These are phyloP conservation scores for Tephrocybe sp. DNA, from an alignment of 768 basidiomycete genomes.

Conservation along the genomic window DNA sequence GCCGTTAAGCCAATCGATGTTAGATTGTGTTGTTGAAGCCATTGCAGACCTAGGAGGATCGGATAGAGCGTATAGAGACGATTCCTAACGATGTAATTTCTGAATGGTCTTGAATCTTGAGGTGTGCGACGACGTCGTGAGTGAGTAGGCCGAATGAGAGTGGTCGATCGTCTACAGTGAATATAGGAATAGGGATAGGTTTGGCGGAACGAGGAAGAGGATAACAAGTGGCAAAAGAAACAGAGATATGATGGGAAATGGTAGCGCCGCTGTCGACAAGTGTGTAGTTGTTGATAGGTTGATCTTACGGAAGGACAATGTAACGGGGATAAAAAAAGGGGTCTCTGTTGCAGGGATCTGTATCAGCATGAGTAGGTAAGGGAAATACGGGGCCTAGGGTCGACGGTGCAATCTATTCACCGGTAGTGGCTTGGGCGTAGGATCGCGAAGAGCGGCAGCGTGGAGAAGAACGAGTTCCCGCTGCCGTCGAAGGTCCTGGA, in stretches of 20 bases:
- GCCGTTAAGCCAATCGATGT: slow-evolving; percentile 28
- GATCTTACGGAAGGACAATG: slow-evolving; percentile 28
- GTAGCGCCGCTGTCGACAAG: slow-evolving; percentile 36
- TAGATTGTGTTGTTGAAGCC: slow-evolving; percentile 33
- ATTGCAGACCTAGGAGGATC: slow-evolving; percentile 33
- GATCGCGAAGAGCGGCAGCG: slow-evolving; percentile 4
- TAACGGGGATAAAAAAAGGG: slow-evolving; percentile 29
- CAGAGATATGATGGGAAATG: slow-evolving; percentile 33
- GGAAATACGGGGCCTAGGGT: slow-evolving; percentile 17
- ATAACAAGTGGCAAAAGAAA: slow-evolving; percentile 29
- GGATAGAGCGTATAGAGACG: slow-evolving; percentile 31
- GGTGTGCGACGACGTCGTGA: slow-evolving; percentile 28
- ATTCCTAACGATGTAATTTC: slow-evolving; percentile 27
- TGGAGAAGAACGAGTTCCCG: slow-evolving; percentile 16
- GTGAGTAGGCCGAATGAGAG: slow-evolving; percentile 37
- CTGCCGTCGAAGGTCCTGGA: slow-evolving; percentile 26
- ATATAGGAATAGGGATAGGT: slow-evolving; percentile 28
- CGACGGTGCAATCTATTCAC: slow-evolving; percentile 14
- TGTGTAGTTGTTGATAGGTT: slow-evolving; percentile 29
- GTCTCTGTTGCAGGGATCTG: not conserved
- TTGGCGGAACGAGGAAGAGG: slow-evolving; percentile 27
- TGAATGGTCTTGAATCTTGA: slow-evolving; percentile 25
- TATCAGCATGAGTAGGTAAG: slow-evolving; percentile 8
- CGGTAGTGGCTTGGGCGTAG: slow-evolving; percentile 12
- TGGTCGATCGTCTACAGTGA: slow-evolving; percentile 27